Conservation (phyloP, 176 grass and related monocot species). For the Thalia dealbata region DNA sequence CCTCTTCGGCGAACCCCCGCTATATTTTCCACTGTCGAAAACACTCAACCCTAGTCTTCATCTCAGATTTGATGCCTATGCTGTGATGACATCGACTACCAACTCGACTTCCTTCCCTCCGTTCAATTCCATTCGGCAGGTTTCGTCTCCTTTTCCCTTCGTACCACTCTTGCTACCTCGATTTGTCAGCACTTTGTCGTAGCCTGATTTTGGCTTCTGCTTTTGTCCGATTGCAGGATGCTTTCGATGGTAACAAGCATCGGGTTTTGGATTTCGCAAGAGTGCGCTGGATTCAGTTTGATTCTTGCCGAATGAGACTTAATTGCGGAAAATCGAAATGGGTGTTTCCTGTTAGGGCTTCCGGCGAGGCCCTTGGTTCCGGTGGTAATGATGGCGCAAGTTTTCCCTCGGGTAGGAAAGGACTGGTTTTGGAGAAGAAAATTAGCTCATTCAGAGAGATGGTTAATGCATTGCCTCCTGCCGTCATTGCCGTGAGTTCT, state of each 20-base stretch:
- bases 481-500: constrained; percentile 15
- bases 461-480: constrained; percentile 21
- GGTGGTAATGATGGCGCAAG: constrained; percentile 5
- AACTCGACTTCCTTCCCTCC: not conserved
- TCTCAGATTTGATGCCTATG: not conserved
- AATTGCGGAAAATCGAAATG: constrained; percentile 8
- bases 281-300: constrained; percentile 4
- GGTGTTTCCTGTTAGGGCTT: constrained; percentile 8
- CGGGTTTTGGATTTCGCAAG: not conserved
- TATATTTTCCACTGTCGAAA: not conserved
- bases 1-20: too few species aligned
- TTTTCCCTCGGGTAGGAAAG: constrained; percentile 19
- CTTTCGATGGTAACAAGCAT: not conserved
- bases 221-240: not conserved
- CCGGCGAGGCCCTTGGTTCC: constrained; percentile 20
- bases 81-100: not conserved
- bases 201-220: not conserved
- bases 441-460: constrained; percentile 9
- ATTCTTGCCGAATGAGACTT: constrained; percentile 9
- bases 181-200: not conserved
- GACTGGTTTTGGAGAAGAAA: constrained; percentile 13
- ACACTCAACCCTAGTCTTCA: not conserved
- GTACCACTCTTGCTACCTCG: not conserved
- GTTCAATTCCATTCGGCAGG: not conserved
- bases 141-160: not conserved